phyloP scores from a whole-genome alignment of 352 stramenopile species.

The Globisporangium perplexum region DNA sequence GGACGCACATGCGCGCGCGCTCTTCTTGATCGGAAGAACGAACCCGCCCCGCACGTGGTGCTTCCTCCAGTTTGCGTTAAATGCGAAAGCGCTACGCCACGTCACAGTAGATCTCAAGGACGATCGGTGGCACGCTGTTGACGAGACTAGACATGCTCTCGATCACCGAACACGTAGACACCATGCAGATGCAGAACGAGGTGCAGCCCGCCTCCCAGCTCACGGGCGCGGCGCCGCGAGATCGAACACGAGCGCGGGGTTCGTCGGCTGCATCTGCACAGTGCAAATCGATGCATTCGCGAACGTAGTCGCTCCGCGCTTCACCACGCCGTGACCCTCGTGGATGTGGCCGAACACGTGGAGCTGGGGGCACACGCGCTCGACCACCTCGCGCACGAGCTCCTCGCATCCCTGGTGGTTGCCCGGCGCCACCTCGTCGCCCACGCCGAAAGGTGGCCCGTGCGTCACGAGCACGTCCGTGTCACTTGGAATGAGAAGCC shows the following conservation, averaged over 20 bases:
- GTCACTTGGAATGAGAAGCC: slow-evolving; percentile 43
- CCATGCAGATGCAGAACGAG: too few species aligned
- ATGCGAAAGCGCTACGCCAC: too few species aligned
- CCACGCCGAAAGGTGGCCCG: slow-evolving; percentile 71
- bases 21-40: too few species aligned
- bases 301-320: slow-evolving; percentile 71
- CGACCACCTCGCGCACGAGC: slow-evolving; percentile 65
- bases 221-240: slow-evolving; percentile 1
- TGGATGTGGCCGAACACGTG: slow-evolving; percentile 92
- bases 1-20: too few species aligned
- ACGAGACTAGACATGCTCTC: too few species aligned
- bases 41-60: too few species aligned
- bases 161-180: too few species aligned
- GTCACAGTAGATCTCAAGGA: too few species aligned
- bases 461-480: slow-evolving; percentile 89
- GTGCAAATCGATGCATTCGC: slow-evolving; percentile 82
- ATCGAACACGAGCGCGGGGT: slow-evolving; percentile 59
- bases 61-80: too few species aligned
- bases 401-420: slow-evolving; percentile 68
- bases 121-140: too few species aligned
- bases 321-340: slow-evolving; percentile 70
- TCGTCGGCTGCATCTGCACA: slow-evolving; percentile 65
- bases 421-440: slow-evolving; percentile 44
- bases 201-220: not conserved
- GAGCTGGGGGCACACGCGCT: slow-evolving; percentile 55